Percentiles rank a stretch among this genome's conserved stretches.
These are phyloP conservation scores for Spathaspora sp. DNA, from an alignment of 1,139 yeast genomes.

Conservation along the genomic window DNA sequence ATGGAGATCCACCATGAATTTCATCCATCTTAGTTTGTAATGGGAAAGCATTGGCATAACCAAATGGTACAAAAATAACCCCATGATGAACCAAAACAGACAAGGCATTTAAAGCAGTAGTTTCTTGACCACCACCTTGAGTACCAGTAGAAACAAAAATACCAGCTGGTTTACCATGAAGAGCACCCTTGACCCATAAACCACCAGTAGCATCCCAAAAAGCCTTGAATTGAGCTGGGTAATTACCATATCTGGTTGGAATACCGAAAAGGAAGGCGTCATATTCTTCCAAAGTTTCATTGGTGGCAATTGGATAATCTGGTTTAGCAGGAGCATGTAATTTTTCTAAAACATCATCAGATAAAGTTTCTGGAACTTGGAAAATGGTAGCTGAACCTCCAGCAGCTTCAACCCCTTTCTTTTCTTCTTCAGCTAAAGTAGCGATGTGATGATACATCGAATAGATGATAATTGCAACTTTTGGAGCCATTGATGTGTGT, in stretches of 20 bases:
- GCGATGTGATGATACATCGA: slow-evolving; percentile 80
- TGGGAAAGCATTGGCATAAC: slow-evolving; percentile 64
- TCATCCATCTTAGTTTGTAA: slow-evolving; percentile 61
- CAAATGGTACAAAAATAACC: slow-evolving; percentile 75
- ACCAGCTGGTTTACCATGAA: slow-evolving; percentile 77
- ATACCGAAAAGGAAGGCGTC: slow-evolving; percentile 80
- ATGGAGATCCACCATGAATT: slow-evolving; percentile 81
- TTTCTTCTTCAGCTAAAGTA: slow-evolving; percentile 64
- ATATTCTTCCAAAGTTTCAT: slow-evolving; percentile 57
- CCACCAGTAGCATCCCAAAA: slow-evolving; percentile 86
- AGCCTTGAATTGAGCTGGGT: slow-evolving; percentile 79
- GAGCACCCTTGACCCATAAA: slow-evolving; percentile 75
- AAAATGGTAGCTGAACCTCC: slow-evolving; percentile 72
- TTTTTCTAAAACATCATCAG: slow-evolving; percentile 56
- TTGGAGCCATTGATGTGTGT: slow-evolving; percentile 27
- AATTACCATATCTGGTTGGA: slow-evolving; percentile 82
- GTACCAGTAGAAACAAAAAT: slow-evolving; percentile 77
- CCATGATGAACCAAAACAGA: slow-evolving; percentile 79
- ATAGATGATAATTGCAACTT: slow-evolving; percentile 66
- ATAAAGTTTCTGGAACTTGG: slow-evolving; percentile 80
- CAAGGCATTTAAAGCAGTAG: slow-evolving; percentile 62
- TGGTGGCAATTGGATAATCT: slow-evolving; percentile 66
- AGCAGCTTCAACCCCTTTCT: slow-evolving; percentile 69
- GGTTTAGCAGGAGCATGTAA: slow-evolving; percentile 68
- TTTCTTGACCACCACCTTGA: slow-evolving; percentile 84